Evolutionary conservation across 1,284 basidiomycete species (phyloP), one percentile per base, ranked within the genome.

Genomic region (Anthracocystis setariae): DNA sequence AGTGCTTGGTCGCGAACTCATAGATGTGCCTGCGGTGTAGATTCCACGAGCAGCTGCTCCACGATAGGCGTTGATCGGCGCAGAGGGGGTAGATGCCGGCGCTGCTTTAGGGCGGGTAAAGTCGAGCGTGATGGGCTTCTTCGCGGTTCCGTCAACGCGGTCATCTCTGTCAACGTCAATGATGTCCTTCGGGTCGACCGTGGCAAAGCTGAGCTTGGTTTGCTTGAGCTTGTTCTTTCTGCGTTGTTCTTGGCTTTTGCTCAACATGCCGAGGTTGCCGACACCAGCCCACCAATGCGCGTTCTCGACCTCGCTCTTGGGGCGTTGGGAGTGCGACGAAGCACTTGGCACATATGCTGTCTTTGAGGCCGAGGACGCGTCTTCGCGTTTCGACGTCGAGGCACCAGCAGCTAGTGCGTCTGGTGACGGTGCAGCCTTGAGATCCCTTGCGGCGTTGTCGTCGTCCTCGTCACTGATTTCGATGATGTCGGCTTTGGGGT

Each of bases 171-270:
- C 73, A 12, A 76, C 24, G 24, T 76, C 73, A 54, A 76, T 76
- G 47, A 68, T 54, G 25, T 73, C 61, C 23, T 44, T 64, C 2
- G 70, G 65, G 23, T 73, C 47, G 20, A 63, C 56, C 29, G 65
- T 60, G 33, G 55, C 45, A 37, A 75, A 77, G 52, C 55, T 69
- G 29, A 78, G 69, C 52, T 77, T 78, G 56, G 72, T 60, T 49
- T 78, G 76, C 40, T 73, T 77, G 38, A 78, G 43, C 47, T 60
- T 59, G 27, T 62, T 61, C 44, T 58, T 63, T 20, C 59, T 48
- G n/a, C 55, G 55, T 48, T 52, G 44, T 32, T 67, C 60, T 24
- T 61, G 70, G 39, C 65, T 68, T 20, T 51, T 69, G 27, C 35
- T 61, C 15, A 62, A 47, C 64, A 61, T 48, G 15, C 56, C 53